A percentile compares a stretch with the other conserved stretches of the same genome.
Conservation (phyloP, 2,329 filamentous ascomycete species). For the Fusarium cicatricum region DNA sequence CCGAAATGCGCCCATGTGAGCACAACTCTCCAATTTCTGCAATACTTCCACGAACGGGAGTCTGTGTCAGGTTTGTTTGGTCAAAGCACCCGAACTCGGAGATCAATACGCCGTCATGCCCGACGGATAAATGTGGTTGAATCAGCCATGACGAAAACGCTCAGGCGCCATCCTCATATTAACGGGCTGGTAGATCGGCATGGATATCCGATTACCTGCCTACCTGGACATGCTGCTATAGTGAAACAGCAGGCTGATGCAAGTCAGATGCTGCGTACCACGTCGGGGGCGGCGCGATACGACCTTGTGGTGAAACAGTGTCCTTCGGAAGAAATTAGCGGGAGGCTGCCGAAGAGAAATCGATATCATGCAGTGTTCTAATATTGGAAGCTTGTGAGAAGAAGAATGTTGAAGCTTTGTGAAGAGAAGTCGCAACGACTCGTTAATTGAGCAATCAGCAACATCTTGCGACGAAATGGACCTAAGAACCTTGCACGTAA, state of each 20-base stretch:
- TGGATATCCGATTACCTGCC: conserved; percentile 8
- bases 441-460: no score
- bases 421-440: no score
- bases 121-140: no score
- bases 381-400: no score
- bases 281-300: background rate
- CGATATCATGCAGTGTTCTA: background rate
- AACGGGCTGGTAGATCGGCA: conserved; percentile 2
- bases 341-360: conserved; percentile 16
- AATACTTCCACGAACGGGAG: background rate
- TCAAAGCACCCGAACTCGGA: background rate
- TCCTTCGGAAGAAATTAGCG: background rate
- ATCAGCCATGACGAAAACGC: conserved; percentile 13
- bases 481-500: conserved; percentile 4
- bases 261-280: background rate
- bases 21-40: no score
- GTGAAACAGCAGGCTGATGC: background rate
- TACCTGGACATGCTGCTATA: background rate
- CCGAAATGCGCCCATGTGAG: background rate
- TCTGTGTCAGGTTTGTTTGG: background rate
- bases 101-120: no score
- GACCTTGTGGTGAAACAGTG: conserved; percentile 2
- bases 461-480: no score
- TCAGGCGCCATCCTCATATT: background rate
- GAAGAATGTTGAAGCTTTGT: no score